Conservation (phyloP, 768 basidiomycete species). For the Podaxis mareebaensis region DNA sequence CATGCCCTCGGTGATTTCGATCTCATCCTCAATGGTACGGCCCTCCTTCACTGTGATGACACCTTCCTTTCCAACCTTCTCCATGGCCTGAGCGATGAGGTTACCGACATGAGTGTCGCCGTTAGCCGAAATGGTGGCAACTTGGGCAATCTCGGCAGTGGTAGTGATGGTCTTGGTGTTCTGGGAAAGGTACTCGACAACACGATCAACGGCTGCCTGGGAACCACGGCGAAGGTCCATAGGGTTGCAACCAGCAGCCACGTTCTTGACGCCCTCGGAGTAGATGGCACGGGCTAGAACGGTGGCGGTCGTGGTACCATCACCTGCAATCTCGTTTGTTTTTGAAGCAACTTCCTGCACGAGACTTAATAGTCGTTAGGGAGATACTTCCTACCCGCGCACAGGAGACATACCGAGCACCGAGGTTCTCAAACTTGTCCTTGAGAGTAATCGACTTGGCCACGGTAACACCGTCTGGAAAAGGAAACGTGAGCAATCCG, state of each 20-base stretch:
- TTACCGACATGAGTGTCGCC: constrained; percentile 87
- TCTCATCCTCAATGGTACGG: constrained; percentile 96
- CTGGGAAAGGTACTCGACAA: constrained; percentile 85
- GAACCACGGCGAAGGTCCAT: constrained; percentile 99
- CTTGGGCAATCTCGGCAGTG: constrained; percentile 96
- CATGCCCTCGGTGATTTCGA: constrained; percentile 99
- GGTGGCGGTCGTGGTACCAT: constrained; percentile 97
- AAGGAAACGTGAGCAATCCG: constrained; percentile 13
- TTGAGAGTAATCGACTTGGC: constrained; percentile 93
- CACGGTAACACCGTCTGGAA: constrained; percentile 91
- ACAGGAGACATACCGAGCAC: constrained; percentile 69
- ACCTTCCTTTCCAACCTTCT: constrained; percentile 99
- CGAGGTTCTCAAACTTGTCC: constrained; percentile 99
- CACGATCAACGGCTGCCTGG: constrained; percentile 94
- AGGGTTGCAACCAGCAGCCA: constrained; percentile 98
- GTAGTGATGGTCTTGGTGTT: constrained; percentile 96
- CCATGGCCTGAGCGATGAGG: constrained; percentile 98
- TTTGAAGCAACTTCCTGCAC: constrained; percentile 95
- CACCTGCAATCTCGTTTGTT: constrained; percentile 96
- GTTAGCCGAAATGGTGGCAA: constrained; percentile 91
- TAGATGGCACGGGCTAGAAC: constrained; percentile 97
- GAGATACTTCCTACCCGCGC: neutral
- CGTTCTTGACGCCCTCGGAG: constrained; percentile 98
- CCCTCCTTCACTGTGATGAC: constrained; percentile 99
- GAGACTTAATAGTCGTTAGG: constrained; percentile 49